Conservation (phyloP, 441 rosid species). For the Cnidoscolus chayamansa region DNA sequence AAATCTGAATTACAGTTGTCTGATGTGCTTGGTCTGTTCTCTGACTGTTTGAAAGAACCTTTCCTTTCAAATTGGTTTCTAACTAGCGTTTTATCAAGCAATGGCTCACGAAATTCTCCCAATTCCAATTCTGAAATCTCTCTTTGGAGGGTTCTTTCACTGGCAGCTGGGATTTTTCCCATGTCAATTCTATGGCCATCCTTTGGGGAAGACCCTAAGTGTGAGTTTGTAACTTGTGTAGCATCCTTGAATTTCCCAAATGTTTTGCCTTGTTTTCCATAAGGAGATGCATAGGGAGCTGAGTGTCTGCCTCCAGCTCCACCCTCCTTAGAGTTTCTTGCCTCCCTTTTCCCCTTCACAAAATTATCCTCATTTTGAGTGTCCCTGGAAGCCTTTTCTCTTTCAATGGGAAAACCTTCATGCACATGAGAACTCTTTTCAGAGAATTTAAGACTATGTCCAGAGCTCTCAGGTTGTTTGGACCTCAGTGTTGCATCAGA, state of each 20-base stretch:
- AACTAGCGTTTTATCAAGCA: slow-evolving; percentile 47
- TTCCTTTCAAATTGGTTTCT: slow-evolving; percentile 61
- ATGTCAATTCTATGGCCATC: slow-evolving; percentile 38
- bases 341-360: slow-evolving; percentile 44
- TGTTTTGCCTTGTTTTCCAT: slow-evolving; percentile 50
- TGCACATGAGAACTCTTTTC: slow-evolving; percentile 41
- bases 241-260: slow-evolving; percentile 54
- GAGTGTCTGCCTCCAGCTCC: slow-evolving; percentile 50
- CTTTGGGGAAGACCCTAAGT: slow-evolving; percentile 47
- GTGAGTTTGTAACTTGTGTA: slow-evolving; percentile 45
- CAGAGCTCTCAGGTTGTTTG: slow-evolving; percentile 45
- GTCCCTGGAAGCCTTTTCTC: slow-evolving; percentile 51
- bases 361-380: slow-evolving; percentile 46
- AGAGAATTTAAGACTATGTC: slow-evolving; percentile 40
- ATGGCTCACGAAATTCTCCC: slow-evolving; percentile 86
- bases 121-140: slow-evolving; percentile 83
- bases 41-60: slow-evolving; percentile 56
- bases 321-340: slow-evolving; percentile 53
- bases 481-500: slow-evolving; percentile 46
- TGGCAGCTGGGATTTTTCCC: slow-evolving; percentile 36
- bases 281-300: slow-evolving; percentile 41
- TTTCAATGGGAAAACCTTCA: slow-evolving; percentile 44
- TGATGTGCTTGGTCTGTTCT: slow-evolving; percentile 50
- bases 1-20: slow-evolving; percentile 52
- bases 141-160: slow-evolving; percentile 70